phyloP scores from a whole-genome alignment of 257 asterid species.

The Penstemon barbatus region DNA sequence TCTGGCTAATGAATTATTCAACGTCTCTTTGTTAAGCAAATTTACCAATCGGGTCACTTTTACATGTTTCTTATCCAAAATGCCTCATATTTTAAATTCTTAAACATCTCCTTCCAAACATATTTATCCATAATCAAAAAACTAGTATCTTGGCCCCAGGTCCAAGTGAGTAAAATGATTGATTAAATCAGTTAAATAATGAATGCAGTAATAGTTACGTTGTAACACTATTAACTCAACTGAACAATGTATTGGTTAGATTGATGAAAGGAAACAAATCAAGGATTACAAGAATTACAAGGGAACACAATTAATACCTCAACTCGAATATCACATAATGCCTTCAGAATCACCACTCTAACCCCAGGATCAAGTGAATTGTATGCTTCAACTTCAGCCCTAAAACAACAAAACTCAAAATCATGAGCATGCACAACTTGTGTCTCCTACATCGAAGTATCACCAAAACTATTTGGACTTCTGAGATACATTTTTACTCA shows the following conservation, averaged over 20 bases:
- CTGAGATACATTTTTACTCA: conserved; percentile 39
- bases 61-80: conserved; percentile 8
- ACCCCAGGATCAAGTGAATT: conserved; percentile 80
- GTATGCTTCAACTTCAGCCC: conserved; percentile 90
- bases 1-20: not conserved
- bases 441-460: conserved; percentile 18
- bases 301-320: conserved; percentile 58
- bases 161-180: not conserved
- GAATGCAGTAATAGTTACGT: not conserved
- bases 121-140: not conserved
- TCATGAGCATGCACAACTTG: conserved; percentile 21
- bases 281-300: conserved; percentile 21
- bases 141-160: not conserved
- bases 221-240: conserved; percentile 22
- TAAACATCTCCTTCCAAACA: conserved; percentile 14
- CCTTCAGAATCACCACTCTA: conserved; percentile 91
- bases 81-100: not conserved
- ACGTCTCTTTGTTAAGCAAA: not conserved
- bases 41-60: conserved; percentile 9
- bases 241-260: not conserved
- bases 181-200: not conserved
- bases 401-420: conserved; percentile 30
- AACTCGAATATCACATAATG: conserved; percentile 96
- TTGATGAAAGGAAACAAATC: conserved; percentile 9
- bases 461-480: conserved; percentile 15